A percentile compares a stretch with the other conserved stretches of the same genome.
phyloP scores from a whole-genome alignment of 306 rosid genomes.

The Quercus bicolor region DNA sequence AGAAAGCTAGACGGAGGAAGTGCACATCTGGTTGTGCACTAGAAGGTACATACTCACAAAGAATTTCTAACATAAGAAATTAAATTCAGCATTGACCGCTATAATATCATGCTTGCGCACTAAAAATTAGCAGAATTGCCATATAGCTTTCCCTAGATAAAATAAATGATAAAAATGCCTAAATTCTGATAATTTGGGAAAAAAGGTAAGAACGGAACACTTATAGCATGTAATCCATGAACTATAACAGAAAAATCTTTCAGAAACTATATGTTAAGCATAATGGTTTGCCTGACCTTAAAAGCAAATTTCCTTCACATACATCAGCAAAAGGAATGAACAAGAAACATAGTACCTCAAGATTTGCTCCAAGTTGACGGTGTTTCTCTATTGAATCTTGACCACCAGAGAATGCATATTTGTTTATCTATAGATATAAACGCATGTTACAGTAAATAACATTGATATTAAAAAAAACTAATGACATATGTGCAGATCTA shows the following conservation, averaged over 20 bases:
- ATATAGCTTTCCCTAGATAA: background rate
- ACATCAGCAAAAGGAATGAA: background rate
- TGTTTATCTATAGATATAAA: slow-evolving; percentile 61
- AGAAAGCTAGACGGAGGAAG: too few species aligned
- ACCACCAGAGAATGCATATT: slow-evolving; percentile 88
- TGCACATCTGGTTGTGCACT: background rate
- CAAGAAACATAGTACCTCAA: slow-evolving; percentile 60
- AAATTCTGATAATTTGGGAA: background rate
- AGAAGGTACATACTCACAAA: background rate
- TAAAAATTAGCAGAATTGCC: background rate
- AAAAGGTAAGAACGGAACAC: background rate
- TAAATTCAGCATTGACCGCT: background rate
- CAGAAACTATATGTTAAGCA: background rate
- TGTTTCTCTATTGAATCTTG: slow-evolving; percentile 91
- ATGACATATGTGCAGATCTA: too few species aligned
- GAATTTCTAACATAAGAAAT: background rate
- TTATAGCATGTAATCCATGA: background rate
- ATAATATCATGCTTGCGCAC: background rate
- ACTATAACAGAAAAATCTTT: background rate
- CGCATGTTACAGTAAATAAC: slow-evolving; percentile 1
- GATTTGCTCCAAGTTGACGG: slow-evolving; percentile 80
- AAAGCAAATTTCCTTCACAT: background rate
- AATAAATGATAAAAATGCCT: background rate
- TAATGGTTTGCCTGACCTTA: background rate
- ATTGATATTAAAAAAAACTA: too few species aligned